Base-by-base conservation (phyloP, 441 rosid genomes). In the Arabidopsis hybrid region DNA sequence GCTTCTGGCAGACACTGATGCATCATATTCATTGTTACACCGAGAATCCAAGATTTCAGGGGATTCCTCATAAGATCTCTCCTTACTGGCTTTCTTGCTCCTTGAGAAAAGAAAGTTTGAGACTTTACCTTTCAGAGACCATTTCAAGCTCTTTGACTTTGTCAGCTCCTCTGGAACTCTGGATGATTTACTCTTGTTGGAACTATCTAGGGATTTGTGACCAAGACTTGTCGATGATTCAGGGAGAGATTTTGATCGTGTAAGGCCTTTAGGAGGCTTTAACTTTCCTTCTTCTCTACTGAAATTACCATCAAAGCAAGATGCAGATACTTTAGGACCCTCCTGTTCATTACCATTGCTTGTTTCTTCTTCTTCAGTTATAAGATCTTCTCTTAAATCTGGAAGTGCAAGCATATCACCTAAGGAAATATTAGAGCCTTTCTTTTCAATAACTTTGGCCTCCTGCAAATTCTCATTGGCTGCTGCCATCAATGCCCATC, bases 371-470 rank as follows among this genome's bases (percentile, higher is more conserved):
- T 79, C 89, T 65, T 79, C 84, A 2, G 78, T 67, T 74, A 31
- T 77, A 46, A 69, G 53, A 18, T 75, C 77, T 53, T 80, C 81
- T 68, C 58, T 86, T 8, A 80, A 31, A 79, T 95, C 97, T 49
- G 92, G 84, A 66, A 95, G 87, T 8, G 97, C 95, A 82, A 93
- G 98, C 99, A 95, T 91, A 81, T 95, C 99, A 40, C 97, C 99
- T 88, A 93, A 79, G 8, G 99, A 88, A 71, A 88, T 88, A 68
- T 85, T 88, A n/a, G 89, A 87, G 72, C 89, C 86, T 80, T 85
- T 67, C 56, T 58, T 64, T 62, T 72, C 7, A 17, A 82, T 49
- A 69, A 69, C 80, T 59, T 84, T 82, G 39, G 77, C 83, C 65
- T 85, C 97, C 68, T 79, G 87, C 60, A 77, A 61, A 79, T 63